phyloP scores from a whole-genome alignment of 2,329 filamentous ascomycete genomes.

The Cordyceps fumosorosea region DNA sequence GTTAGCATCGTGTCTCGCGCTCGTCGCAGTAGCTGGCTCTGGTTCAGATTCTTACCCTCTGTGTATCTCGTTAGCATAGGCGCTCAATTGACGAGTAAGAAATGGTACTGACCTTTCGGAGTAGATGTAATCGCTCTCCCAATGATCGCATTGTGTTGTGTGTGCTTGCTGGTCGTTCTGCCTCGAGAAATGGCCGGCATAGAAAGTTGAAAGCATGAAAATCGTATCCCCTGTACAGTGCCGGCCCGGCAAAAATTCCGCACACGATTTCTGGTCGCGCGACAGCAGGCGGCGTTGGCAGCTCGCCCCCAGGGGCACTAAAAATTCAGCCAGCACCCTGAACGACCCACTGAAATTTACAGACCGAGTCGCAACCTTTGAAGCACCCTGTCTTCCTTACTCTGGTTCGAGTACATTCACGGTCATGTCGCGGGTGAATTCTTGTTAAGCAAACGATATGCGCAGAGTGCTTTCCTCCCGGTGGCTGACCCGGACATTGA shows the following conservation, averaged over 20 bases:
- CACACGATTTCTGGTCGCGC: not conserved
- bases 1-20: conserved; percentile 17
- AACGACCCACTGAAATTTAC: conserved; percentile 10
- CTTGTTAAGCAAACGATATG: conserved; percentile 26
- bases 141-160: conserved; percentile 37
- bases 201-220: not conserved
- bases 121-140: conserved; percentile 64
- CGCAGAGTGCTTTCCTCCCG: conserved; percentile 36
- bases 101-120: conserved; percentile 52
- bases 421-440: not conserved
- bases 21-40: conserved; percentile 16
- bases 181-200: not conserved
- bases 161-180: not conserved
- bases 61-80: not conserved
- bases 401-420: not conserved
- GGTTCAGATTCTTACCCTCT: conserved; percentile 12
- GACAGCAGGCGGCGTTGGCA: not conserved
- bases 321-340: not conserved
- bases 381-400: not conserved
- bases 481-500: conserved; percentile 37
- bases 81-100: conserved; percentile 28
- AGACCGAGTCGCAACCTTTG: not conserved
- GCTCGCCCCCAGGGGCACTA: not conserved
- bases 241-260: conserved; percentile 21
- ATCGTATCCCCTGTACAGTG: conserved; percentile 19